Evolutionary conservation across 2,329 filamentous ascomycete species (phyloP).

Genomic region (Chaetomium sp.): DNA sequence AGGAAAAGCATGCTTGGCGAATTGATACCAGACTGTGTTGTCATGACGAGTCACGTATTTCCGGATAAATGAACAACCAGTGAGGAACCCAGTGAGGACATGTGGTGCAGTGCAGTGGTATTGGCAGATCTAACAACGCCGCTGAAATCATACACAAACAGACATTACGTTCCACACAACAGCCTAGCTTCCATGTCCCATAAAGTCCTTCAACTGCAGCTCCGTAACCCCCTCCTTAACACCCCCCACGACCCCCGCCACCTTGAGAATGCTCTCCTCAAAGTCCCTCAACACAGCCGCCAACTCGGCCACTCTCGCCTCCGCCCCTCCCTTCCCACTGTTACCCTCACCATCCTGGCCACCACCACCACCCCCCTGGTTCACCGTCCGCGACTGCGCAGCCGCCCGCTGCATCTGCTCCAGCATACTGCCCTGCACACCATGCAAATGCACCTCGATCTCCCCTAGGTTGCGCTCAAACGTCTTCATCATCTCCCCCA

Average conservation of each 20-base stretch:
- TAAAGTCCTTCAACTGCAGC: conserved; percentile 46
- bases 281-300: conserved; percentile 57
- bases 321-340: conserved; percentile 32
- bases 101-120: too few species aligned
- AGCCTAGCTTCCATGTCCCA: conserved; percentile 27
- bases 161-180: not conserved
- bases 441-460: conserved; percentile 59
- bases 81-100: too few species aligned
- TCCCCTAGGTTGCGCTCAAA: conserved; percentile 55
- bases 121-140: too few species aligned
- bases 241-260: conserved; percentile 53
- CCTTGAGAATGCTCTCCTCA: conserved; percentile 57
- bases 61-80: too few species aligned
- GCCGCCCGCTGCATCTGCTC: conserved; percentile 51
- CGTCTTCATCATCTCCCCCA: conserved; percentile 49
- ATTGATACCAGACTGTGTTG: too few species aligned
- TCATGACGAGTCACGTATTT: too few species aligned
- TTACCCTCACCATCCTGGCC: conserved; percentile 17
- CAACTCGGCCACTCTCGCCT: conserved; percentile 45
- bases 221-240: conserved; percentile 56
- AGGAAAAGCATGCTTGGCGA: not conserved
- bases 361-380: too few species aligned
- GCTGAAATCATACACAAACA: not conserved
- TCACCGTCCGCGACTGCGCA: conserved; percentile 7
- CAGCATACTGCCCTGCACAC: conserved; percentile 54